Base-by-base conservation (phyloP, 1,284 basidiomycete species). In the Earliella scabrosa region DNA sequence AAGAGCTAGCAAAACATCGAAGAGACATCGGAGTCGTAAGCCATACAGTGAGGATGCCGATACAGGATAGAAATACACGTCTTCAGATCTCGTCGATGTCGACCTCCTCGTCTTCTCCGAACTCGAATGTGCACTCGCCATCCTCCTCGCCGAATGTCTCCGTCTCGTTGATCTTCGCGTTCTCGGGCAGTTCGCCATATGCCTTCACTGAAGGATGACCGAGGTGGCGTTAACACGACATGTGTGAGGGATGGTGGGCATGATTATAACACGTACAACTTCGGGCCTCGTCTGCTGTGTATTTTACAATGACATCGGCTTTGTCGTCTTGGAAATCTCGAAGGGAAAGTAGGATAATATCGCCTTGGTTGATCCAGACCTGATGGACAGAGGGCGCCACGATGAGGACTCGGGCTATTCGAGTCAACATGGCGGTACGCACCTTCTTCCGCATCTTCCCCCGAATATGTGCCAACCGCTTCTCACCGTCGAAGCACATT, bases 361-460 rank as follows among this genome's bases (percentile, higher is more conserved):
- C 97, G 66, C 97, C 97, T 68, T 96, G 93, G 73, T 97, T 97
- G 75, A 99, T 99, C 97, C 97, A 99, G 68, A 99, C 96, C 95
- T 97, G 66, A 31, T 41, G 21, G 52, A n/a, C 38, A 23, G 34
- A 18, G 3, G 21, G 18, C 26, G 16, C 3, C 32, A 31, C 38
- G 52, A 36, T 50, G 39, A 49, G 26, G 41, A 38, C 35, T 23
- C 21, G 18, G 8, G 4, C 39, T 6, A 24, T 47, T 53, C 63
- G 26, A 23, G 50, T 39, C 2, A 51, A 27, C 34, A 47, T 34
- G 27, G n/a, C 16, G 1, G 3, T 21, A 73, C 83, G 59, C 66
- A 92, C 96, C 89, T 99, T 99, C 79, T 99, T 99, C 71, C 97
- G 82, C 93, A 99, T 96, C 81, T 98, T 98, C 52, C 97, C 97